Evolutionary conservation across 495 filamentous ascomycete species (phyloP).

Genomic region (Hypoxylon lienhwacheense): DNA sequence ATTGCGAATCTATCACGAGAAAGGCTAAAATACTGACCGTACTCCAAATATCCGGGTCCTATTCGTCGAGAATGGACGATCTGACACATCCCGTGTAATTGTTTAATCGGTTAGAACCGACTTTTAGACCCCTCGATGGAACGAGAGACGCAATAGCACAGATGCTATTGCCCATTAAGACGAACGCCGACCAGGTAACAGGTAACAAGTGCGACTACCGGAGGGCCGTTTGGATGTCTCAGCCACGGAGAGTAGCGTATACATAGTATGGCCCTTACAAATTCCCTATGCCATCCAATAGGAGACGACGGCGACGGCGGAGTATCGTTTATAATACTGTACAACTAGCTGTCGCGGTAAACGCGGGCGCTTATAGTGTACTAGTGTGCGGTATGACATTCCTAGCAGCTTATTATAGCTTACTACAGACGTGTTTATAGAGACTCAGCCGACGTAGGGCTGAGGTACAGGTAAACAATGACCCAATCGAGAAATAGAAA

Average conservation of each 20-base stretch:
- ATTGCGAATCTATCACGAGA: too few species aligned
- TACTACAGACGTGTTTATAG: background rate
- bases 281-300: slow-evolving; percentile 9
- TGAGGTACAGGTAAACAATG: too few species aligned
- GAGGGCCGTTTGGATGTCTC: slow-evolving; percentile 16
- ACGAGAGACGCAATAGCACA: slow-evolving; percentile 2
- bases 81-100: too few species aligned
- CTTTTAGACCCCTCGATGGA: too few species aligned
- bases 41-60: too few species aligned
- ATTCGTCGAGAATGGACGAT: too few species aligned
- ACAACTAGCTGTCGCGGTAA: slow-evolving; percentile 4
- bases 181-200: too few species aligned
- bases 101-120: too few species aligned
- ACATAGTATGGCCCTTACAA: background rate
- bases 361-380: background rate
- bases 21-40: too few species aligned
- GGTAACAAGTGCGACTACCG: too few species aligned
- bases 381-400: background rate
- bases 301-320: background rate
- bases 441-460: slow-evolving; percentile 9
- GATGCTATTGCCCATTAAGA: background rate
- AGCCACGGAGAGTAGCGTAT: slow-evolving; percentile 5
- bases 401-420: slow-evolving; percentile 7
- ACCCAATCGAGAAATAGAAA: too few species aligned
- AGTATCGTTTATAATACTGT: background rate